These are phyloP conservation scores for Lactarius evosmus DNA, from an alignment of 768 basidiomycete genomes.

Conservation along the genomic window DNA sequence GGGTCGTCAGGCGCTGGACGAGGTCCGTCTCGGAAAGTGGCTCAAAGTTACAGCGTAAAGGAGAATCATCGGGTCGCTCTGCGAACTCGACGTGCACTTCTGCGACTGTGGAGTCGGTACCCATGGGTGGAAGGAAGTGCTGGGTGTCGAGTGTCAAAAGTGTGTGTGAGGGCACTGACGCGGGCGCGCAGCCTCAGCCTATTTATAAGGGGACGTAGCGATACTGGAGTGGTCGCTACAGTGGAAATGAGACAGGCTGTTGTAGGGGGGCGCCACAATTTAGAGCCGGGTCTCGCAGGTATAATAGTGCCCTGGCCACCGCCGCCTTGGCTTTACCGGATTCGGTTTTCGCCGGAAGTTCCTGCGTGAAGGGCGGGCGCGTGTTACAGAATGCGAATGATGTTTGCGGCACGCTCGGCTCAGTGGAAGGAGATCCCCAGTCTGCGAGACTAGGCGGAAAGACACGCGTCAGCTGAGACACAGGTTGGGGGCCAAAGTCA, in stretches of 20 bases:
- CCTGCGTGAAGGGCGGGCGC: neutral
- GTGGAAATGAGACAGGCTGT: constrained; percentile 9
- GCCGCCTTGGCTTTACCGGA: constrained; percentile 6
- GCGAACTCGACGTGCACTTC: constrained; percentile 26
- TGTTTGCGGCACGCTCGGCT: neutral
- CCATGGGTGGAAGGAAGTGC: constrained; percentile 1
- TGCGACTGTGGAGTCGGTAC: neutral
- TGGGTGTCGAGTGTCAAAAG: neutral
- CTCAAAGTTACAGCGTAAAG: constrained; percentile 23
- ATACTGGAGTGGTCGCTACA: neutral
- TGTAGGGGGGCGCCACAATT: constrained; percentile 19
- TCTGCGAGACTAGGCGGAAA: neutral
- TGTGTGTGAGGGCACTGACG: neutral
- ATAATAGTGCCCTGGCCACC: neutral
- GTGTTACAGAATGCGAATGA: neutral
- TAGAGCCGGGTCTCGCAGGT: neutral
- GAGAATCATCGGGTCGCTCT: constrained; percentile 24
- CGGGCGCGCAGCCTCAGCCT: neutral
- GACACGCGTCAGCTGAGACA: neutral
- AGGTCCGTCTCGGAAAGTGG: constrained; percentile 23
- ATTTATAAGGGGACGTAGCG: neutral
- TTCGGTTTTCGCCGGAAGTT: neutral
- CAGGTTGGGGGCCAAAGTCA: neutral
- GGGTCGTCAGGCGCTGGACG: constrained; percentile 12
- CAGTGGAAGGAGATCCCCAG: neutral